A percentile compares a stretch with the other conserved stretches of the same genome.
Conservation (phyloP, 352 stramenopile species). For the Phytophthora capsici region DNA sequence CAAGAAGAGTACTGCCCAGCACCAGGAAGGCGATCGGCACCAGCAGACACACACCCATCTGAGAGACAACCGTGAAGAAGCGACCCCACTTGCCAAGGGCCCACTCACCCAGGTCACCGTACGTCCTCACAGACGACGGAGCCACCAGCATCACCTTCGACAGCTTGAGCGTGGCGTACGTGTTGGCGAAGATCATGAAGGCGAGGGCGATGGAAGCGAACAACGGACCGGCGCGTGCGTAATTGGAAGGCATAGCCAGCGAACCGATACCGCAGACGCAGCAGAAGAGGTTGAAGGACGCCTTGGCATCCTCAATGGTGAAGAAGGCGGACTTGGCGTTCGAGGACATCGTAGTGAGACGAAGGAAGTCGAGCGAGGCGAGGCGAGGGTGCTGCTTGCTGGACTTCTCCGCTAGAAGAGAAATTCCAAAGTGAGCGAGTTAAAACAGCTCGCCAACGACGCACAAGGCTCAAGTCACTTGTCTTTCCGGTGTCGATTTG, state of each 20-base stretch:
- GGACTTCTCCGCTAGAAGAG: slow-evolving; percentile 27
- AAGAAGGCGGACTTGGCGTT: slow-evolving; percentile 30
- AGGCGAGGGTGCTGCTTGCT: slow-evolving; percentile 6
- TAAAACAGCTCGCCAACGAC: slow-evolving; percentile 20
- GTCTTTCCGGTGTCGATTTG: slow-evolving; percentile 22
- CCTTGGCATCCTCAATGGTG: slow-evolving; percentile 54
- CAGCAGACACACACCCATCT: slow-evolving; percentile 49
- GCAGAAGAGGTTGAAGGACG: slow-evolving; percentile 53
- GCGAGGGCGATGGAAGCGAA: slow-evolving; percentile 31
- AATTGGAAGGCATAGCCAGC: background rate
- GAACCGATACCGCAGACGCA: slow-evolving; percentile 31
- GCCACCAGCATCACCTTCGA: slow-evolving; percentile 52
- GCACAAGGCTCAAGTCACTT: background rate
- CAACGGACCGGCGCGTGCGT: background rate
- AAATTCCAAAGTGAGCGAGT: slow-evolving; percentile 39
- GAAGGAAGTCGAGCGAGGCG: slow-evolving; percentile 16
- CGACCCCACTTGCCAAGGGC: slow-evolving; percentile 43
- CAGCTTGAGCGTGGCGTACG: slow-evolving; percentile 52
- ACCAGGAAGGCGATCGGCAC: slow-evolving; percentile 53
- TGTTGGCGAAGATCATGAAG: slow-evolving; percentile 63
- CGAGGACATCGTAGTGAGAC: slow-evolving; percentile 1
- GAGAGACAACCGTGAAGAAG: slow-evolving; percentile 46
- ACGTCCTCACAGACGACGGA: slow-evolving; percentile 50
- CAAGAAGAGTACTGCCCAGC: background rate
- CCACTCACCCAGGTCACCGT: slow-evolving; percentile 46